Percentiles rank a stretch among this genome's conserved stretches.
Conservation (phyloP, 2,329 filamentous ascomycete species). For the Colletotrichum horii region DNA sequence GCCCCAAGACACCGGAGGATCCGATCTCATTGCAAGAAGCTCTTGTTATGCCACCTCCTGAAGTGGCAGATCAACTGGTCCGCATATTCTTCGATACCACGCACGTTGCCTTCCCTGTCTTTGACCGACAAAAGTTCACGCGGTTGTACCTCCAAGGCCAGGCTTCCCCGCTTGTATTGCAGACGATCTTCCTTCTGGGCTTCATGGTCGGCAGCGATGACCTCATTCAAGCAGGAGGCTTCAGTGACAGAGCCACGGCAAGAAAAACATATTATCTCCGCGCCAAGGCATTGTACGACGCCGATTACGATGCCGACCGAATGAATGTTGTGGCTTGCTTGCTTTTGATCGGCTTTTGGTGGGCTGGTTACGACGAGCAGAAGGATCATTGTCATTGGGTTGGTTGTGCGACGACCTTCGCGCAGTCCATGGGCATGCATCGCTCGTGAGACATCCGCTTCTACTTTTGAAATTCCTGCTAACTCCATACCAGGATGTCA, state of each 20-base stretch:
- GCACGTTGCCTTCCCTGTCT: not conserved
- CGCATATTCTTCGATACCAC: not conserved
- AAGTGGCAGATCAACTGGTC: not conserved
- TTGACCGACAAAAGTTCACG: not conserved
- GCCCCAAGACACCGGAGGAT: not conserved
- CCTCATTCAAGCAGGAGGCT: not conserved
- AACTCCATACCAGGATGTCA: not conserved
- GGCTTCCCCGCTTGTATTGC: not conserved
- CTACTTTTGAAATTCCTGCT: not conserved
- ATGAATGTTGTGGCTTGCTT: not conserved
- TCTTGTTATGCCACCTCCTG: not conserved
- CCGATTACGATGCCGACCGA: conserved; percentile 3
- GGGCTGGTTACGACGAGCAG: not conserved
- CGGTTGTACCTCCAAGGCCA: not conserved
- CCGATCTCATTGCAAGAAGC: not conserved
- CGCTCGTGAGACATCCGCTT: not conserved
- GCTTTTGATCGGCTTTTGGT: conserved; percentile 14
- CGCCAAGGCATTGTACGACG: conserved; percentile 13
- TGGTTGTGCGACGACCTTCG: conserved; percentile 4
- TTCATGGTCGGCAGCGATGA: conserved; percentile 4
- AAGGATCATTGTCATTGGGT: conserved; percentile 17
- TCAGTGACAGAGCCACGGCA: not conserved
- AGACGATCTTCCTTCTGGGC: not conserved
- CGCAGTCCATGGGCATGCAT: conserved; percentile 11
- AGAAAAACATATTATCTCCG: conserved; percentile 1